These are phyloP conservation scores for Colletotrichum tofieldiae DNA, from an alignment of 2,329 filamentous ascomycete species.

Conservation along the genomic window DNA sequence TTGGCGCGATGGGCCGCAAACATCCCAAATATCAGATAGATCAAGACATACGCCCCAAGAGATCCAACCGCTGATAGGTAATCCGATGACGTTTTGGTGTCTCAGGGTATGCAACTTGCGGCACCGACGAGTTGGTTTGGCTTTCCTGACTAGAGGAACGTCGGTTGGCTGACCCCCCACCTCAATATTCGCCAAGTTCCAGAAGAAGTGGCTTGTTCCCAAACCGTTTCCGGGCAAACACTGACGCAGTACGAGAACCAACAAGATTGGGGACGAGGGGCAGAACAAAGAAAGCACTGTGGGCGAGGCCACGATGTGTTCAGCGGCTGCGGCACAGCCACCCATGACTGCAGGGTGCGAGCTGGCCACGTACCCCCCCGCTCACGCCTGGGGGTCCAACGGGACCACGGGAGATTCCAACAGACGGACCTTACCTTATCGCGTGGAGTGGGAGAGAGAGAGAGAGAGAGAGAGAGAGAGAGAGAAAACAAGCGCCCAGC, in stretches of 20 bases:
- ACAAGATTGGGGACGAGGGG: background rate
- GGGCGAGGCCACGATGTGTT: conserved; percentile 6
- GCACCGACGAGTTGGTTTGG: conserved; percentile 2
- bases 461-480: background rate
- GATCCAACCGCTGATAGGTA: background rate
- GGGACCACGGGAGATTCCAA: background rate
- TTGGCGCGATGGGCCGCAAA: background rate
- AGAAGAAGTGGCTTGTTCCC: background rate
- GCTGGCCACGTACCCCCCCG: background rate
- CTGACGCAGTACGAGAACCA: conserved; percentile 1
- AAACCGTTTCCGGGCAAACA: conserved; percentile 1
- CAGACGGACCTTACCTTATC: background rate
- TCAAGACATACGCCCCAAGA: background rate
- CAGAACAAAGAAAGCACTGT: conserved; percentile 2
- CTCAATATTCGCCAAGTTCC: background rate
- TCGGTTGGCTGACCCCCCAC: background rate
- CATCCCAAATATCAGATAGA: background rate
- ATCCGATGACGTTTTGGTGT: conserved; percentile 14
- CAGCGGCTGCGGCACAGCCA: conserved; percentile 37
- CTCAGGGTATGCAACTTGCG: background rate
- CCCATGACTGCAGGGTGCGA: background rate
- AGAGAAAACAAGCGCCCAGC: too few species aligned
- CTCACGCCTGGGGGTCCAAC: background rate
- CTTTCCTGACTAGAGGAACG: background rate
- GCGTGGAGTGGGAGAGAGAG: background rate